phyloP scores from a whole-genome alignment of 345 rosid genomes.

The Ceriops zippeliana region DNA sequence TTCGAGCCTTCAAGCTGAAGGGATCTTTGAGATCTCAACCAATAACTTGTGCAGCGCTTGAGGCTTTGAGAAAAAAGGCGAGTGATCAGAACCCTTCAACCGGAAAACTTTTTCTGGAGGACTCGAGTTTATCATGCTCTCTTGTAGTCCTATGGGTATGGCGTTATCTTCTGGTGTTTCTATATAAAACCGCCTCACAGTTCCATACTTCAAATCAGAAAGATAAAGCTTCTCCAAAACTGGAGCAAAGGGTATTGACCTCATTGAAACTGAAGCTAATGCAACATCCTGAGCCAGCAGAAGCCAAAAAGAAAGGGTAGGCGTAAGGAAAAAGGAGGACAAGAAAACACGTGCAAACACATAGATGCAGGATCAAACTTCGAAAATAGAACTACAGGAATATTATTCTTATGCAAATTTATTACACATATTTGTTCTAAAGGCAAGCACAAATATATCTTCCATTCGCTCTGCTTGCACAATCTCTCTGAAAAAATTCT shows the following conservation, averaged over 20 bases:
- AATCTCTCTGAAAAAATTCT: too few species aligned
- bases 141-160: constrained; percentile 65
- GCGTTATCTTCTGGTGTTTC: constrained; percentile 79
- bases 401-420: not conserved
- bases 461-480: too few species aligned
- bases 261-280: constrained; percentile 90
- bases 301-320: constrained; percentile 8
- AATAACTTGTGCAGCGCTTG: constrained; percentile 84
- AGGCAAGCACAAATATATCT: too few species aligned
- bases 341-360: not conserved
- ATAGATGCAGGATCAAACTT: not conserved
- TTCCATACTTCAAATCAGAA: constrained; percentile 60
- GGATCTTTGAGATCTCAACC: constrained; percentile 70
- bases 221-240: constrained; percentile 85
- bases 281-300: constrained; percentile 66
- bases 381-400: not conserved
- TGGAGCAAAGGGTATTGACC: constrained; percentile 89
- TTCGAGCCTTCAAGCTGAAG: constrained; percentile 24
- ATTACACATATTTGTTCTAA: too few species aligned
- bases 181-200: constrained; percentile 76
- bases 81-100: constrained; percentile 90
- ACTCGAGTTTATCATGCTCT: constrained; percentile 66
- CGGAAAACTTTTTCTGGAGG: constrained; percentile 77
- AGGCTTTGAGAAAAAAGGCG: constrained; percentile 99
- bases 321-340: not conserved